Evolutionary conservation across 306 rosid genomes (phyloP).

Genomic region (Malus orientalis): DNA sequence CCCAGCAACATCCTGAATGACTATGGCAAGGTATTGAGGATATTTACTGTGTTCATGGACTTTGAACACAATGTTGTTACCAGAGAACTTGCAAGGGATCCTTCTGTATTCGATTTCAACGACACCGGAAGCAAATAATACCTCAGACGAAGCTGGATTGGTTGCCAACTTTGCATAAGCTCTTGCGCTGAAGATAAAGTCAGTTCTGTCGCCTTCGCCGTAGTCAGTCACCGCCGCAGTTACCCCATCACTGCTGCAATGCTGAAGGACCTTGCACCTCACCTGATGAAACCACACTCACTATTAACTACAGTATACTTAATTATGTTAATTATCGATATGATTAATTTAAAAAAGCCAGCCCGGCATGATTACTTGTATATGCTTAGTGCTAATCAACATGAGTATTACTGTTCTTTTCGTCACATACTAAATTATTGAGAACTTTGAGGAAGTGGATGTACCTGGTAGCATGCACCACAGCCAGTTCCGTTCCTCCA

Average conservation of each 20-base stretch:
- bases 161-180: conserved; percentile 32
- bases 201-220: conserved; percentile 51
- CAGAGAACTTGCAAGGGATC: conserved; percentile 43
- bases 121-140: conserved; percentile 36
- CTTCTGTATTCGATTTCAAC: conserved; percentile 46
- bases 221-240: conserved; percentile 42
- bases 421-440: background rate
- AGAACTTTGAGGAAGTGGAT: background rate
- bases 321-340: background rate
- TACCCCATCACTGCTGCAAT: conserved; percentile 34
- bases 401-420: background rate
- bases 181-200: conserved; percentile 41
- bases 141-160: conserved; percentile 1
- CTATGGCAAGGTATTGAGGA: conserved; percentile 57
- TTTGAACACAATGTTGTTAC: conserved; percentile 28
- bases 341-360: background rate
- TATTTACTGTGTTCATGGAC: conserved; percentile 51
- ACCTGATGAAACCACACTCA: conserved; percentile 20
- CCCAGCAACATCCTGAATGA: conserved; percentile 38
- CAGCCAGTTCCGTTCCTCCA: conserved; percentile 69
- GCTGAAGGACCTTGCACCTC: conserved; percentile 35
- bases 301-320: background rate
- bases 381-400: background rate
- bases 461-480: conserved; percentile 83
- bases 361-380: background rate